Evolutionary conservation across 495 filamentous ascomycete species (phyloP).

Genomic region (Hyphodiscus hymeniophilus): DNA sequence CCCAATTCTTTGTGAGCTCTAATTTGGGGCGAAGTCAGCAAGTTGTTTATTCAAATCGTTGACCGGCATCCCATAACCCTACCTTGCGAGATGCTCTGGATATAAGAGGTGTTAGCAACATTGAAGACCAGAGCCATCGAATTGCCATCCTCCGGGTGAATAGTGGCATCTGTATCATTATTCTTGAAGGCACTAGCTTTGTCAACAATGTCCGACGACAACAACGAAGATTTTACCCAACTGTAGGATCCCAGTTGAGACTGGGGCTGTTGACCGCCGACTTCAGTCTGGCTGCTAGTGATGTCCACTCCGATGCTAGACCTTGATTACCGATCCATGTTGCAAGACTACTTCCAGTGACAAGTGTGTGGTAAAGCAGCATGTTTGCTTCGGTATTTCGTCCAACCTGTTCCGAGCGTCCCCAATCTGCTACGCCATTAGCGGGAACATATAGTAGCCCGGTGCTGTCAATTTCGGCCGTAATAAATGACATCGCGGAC

Average conservation of each 20-base stretch:
- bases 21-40: too few relatives aligned
- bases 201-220: constrained; percentile 7
- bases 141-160: constrained; percentile 27
- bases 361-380: constrained; percentile 46
- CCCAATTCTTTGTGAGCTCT: constrained; percentile 22
- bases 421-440: constrained; percentile 53
- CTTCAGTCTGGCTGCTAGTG: constrained; percentile 12
- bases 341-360: constrained; percentile 41
- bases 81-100: constrained; percentile 2
- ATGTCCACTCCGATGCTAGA: constrained; percentile 1
- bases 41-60: too few relatives aligned
- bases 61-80: too few relatives aligned
- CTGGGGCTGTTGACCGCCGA: constrained; percentile 31
- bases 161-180: constrained; percentile 38
- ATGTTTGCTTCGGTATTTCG: constrained; percentile 50
- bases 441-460: constrained; percentile 50
- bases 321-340: constrained; percentile 39
- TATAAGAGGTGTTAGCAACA: constrained; percentile 5
- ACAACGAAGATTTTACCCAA: constrained; percentile 25
- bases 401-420: constrained; percentile 41
- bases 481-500: constrained; percentile 46
- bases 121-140: constrained; percentile 13
- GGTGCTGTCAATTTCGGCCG: constrained; percentile 39
- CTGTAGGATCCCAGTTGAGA: constrained; percentile 29
- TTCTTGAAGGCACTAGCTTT: constrained; percentile 50